Evolutionary conservation across 305 asterid species (phyloP).

Genomic region (Fraxinus velutina): DNA sequence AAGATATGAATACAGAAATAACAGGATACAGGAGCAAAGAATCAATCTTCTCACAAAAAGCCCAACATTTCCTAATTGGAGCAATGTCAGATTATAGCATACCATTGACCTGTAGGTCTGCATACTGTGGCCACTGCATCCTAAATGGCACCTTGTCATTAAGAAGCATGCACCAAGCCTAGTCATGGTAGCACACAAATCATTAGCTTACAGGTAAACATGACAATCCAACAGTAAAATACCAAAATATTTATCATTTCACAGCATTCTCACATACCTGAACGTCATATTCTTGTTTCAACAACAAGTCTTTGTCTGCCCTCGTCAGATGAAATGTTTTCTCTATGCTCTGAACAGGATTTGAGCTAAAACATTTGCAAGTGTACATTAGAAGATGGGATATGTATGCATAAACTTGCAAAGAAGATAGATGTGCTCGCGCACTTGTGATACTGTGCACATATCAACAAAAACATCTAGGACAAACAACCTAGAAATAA

Average conservation of each 20-base stretch:
- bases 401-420: constrained; percentile 1
- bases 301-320: constrained; percentile 74
- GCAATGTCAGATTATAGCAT: constrained; percentile 30
- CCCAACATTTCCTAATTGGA: constrained; percentile 12
- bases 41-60: constrained; percentile 9
- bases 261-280: constrained; percentile 58
- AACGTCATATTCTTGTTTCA: constrained; percentile 78
- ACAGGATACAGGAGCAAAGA: background rate
- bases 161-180: constrained; percentile 99
- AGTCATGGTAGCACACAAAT: constrained; percentile 29
- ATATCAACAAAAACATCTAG: constrained; percentile 10
- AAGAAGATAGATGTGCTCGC: background rate
- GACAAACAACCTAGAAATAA: constrained; percentile 11
- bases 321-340: constrained; percentile 85
- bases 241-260: background rate
- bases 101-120: constrained; percentile 96
- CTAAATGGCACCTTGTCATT: constrained; percentile 94
- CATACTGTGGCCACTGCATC: constrained; percentile 99
- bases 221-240: background rate
- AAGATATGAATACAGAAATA: background rate
- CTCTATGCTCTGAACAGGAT: constrained; percentile 78
- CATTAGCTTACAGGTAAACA: constrained; percentile 14
- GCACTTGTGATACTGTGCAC: constrained; percentile 8
- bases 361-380: constrained; percentile 49
- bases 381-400: constrained; percentile 21